Conservation (phyloP, 371 early-diverging fungal species). For the Amoeboaphelidium protococcarum region DNA sequence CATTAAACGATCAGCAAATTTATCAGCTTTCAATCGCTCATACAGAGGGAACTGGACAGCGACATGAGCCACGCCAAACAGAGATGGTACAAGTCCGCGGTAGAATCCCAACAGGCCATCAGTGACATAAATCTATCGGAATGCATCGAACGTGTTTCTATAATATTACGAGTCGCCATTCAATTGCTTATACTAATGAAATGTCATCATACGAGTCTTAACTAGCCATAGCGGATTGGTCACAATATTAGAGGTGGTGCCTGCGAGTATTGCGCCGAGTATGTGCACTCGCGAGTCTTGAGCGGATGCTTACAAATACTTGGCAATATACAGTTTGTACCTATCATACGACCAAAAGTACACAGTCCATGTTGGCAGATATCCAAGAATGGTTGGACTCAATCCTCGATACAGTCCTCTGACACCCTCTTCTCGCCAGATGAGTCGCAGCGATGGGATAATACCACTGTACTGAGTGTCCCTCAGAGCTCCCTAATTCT, state of each 20-base stretch:
- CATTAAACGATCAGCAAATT: conserved; percentile 6
- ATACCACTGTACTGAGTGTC: conserved; percentile 22
- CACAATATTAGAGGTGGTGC: conserved; percentile 37
- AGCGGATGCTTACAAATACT: neutral
- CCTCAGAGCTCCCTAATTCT: conserved; percentile 33
- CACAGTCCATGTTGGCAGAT: conserved; percentile 71
- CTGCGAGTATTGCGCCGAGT: conserved; percentile 61
- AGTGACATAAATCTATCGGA: conserved; percentile 27
- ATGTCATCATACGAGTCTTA: conserved; percentile 71
- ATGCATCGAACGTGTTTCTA: conserved; percentile 35
- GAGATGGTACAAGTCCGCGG: conserved; percentile 62
- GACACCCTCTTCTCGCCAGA: conserved; percentile 57
- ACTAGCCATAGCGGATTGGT: conserved; percentile 87
- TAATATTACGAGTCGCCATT: conserved; percentile 6
- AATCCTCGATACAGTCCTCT: conserved; percentile 72
- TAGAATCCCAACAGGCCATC: conserved; percentile 56
- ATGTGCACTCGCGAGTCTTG: conserved; percentile 28
- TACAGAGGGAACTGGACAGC: conserved; percentile 86
- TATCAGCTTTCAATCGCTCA: conserved; percentile 41
- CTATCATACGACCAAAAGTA: conserved; percentile 55
- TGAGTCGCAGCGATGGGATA: conserved; percentile 29
- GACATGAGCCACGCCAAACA: conserved; percentile 76
- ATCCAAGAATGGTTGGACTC: conserved; percentile 58
- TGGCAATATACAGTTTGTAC: conserved; percentile 17
- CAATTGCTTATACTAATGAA: conserved; percentile 6